Evolutionary conservation across 768 basidiomycete genomes (phyloP).

Genomic region (Suillus fuscotomentosus): DNA sequence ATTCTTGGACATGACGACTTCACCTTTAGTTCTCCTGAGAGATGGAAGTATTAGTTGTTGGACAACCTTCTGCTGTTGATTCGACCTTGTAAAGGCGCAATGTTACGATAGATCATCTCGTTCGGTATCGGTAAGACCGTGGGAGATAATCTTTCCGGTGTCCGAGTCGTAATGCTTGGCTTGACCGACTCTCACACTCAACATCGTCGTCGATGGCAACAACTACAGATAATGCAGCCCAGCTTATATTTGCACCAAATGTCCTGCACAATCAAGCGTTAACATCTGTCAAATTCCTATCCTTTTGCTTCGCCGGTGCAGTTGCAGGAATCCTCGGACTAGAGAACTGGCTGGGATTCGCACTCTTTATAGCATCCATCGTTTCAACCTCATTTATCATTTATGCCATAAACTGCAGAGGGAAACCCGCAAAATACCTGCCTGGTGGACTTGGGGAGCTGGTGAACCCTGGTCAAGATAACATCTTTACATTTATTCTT

Average conservation of each 20-base stretch:
- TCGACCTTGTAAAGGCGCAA: background rate
- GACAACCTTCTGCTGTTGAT: background rate
- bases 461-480: slow-evolving; percentile 86
- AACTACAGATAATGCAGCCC: slow-evolving; percentile 47
- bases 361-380: slow-evolving; percentile 68
- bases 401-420: slow-evolving; percentile 68
- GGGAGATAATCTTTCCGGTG: background rate
- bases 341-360: slow-evolving; percentile 81
- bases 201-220: slow-evolving; percentile 43
- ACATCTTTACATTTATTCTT: slow-evolving; percentile 85
- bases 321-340: slow-evolving; percentile 88
- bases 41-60: background rate
- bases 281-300: slow-evolving; percentile 72
- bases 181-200: slow-evolving; percentile 15
- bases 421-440: slow-evolving; percentile 60
- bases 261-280: slow-evolving; percentile 61
- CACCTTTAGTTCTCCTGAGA: slow-evolving; percentile 1
- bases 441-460: slow-evolving; percentile 65
- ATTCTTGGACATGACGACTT: slow-evolving; percentile 18
- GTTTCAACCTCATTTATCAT: slow-evolving; percentile 66
- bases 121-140: background rate
- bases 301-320: slow-evolving; percentile 83
- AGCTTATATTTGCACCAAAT: slow-evolving; percentile 67
- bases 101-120: background rate
- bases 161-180: background rate